Percentiles rank a stretch among this genome's conserved stretches.
These are phyloP conservation scores for Coemansia sp. DNA, from an alignment of 192 early-diverging fungal species.

Conservation along the genomic window DNA sequence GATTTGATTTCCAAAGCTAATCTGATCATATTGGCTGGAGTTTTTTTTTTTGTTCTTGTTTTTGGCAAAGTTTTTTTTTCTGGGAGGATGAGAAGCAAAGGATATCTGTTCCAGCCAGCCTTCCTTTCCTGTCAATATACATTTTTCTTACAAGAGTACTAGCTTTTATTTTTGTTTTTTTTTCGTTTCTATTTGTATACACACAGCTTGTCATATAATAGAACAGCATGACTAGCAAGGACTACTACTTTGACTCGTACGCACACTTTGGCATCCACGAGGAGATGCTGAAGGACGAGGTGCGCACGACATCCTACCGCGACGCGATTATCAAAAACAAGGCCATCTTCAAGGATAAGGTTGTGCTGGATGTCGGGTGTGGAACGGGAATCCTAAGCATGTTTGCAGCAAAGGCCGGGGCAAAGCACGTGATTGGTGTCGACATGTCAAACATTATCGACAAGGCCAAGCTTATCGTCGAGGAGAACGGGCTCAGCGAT, in stretches of 20 bases:
- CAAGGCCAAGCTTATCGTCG: slow-evolving; percentile 90
- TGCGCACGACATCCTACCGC: slow-evolving; percentile 90
- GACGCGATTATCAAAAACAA: slow-evolving; percentile 94
- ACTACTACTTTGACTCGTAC: slow-evolving; percentile 99
- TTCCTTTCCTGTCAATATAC: slow-evolving; percentile 1
- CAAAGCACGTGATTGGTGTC: slow-evolving; percentile 90
- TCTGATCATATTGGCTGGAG: slow-evolving; percentile 1
- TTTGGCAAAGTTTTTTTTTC: slow-evolving; percentile 6
- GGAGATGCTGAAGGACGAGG: slow-evolving; percentile 98
- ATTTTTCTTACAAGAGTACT: too few relatives aligned
- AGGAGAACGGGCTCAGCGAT: slow-evolving; percentile 88
- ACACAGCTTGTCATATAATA: background rate
- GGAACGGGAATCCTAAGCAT: slow-evolving; percentile 98
- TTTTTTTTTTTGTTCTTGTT: background rate
- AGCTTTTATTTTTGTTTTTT: background rate
- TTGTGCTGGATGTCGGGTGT: slow-evolving; percentile 98
- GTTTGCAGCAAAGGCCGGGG: slow-evolving; percentile 99
- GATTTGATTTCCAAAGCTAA: slow-evolving; percentile 10
- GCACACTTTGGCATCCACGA: slow-evolving; percentile 92
- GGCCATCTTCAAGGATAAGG: slow-evolving; percentile 95
- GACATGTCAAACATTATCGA: slow-evolving; percentile 99
- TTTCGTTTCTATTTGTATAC: background rate
- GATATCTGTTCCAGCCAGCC: too few relatives aligned
- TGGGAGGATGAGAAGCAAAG: too few relatives aligned
- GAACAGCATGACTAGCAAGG: slow-evolving; percentile 54